phyloP scores from a whole-genome alignment of 768 basidiomycete genomes.

The Mycena floridula region DNA sequence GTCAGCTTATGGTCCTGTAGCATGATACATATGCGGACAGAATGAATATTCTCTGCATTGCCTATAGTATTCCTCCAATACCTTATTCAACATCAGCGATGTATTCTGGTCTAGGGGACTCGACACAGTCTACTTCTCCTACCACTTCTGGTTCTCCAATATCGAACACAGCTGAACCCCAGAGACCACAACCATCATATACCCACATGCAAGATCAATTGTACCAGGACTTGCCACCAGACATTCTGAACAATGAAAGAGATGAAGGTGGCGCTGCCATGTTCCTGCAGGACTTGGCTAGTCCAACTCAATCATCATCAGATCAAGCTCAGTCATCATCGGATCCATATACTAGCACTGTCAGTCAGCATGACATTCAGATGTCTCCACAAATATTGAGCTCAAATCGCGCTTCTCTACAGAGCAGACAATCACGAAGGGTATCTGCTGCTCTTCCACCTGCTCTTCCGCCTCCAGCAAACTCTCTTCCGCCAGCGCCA shows the following conservation, averaged over 20 bases:
- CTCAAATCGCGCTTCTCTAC: conserved; percentile 27
- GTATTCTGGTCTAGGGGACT: conserved; percentile 45
- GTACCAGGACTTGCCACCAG: conserved; percentile 15
- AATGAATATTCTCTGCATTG: conserved; percentile 87
- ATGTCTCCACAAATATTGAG: conserved; percentile 17
- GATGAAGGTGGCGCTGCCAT: conserved; percentile 33
- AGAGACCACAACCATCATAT: conserved; percentile 15
- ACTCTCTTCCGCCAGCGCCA: conserved; percentile 57
- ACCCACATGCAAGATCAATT: conserved; percentile 30
- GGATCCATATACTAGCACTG: conserved; percentile 60
- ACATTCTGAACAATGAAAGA: conserved; percentile 16
- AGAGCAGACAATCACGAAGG: conserved; percentile 41
- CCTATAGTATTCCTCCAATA: conserved; percentile 79
- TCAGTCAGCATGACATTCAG: conserved; percentile 31
- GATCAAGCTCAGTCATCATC: conserved; percentile 9
- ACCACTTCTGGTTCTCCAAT: conserved; percentile 47
- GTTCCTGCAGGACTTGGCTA: conserved; percentile 33
- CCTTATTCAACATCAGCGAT: conserved; percentile 59
- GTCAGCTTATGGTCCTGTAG: conserved; percentile 31
- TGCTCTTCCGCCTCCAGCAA: conserved; percentile 56
- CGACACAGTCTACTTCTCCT: conserved; percentile 45
- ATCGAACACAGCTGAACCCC: conserved; percentile 38
- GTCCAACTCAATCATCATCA: conserved; percentile 20
- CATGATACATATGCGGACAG: conserved; percentile 95
- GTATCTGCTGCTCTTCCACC: conserved; percentile 56